A percentile compares a stretch with the other conserved stretches of the same genome.
These are phyloP conservation scores for Populus davidiana DNA, from an alignment of 345 rosid genomes.

Conservation along the genomic window DNA sequence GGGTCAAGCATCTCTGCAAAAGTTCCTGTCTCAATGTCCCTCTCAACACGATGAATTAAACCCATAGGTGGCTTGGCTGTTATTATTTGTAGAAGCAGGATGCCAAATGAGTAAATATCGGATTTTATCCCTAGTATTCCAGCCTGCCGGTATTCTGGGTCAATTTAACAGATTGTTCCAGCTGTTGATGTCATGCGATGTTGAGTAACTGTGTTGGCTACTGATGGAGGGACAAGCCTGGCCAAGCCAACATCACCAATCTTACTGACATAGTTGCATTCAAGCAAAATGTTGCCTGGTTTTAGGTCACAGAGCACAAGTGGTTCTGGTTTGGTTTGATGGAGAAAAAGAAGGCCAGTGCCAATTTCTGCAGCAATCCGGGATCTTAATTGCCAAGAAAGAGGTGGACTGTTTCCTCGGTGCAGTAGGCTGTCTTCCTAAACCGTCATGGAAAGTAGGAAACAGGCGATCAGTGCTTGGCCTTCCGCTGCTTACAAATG, in stretches of 20 bases:
- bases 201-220: slow-evolving; percentile 61
- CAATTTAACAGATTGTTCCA: slow-evolving; percentile 90
- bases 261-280: slow-evolving; percentile 80
- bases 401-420: slow-evolving; percentile 46
- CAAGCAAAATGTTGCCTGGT: slow-evolving; percentile 84
- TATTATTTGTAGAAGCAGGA: slow-evolving; percentile 74
- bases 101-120: slow-evolving; percentile 77
- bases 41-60: slow-evolving; percentile 58
- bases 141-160: slow-evolving; percentile 92
- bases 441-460: slow-evolving; percentile 36
- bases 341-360: slow-evolving; percentile 81
- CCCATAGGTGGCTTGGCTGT: slow-evolving; percentile 94
- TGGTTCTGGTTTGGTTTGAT: slow-evolving; percentile 92
- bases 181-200: slow-evolving; percentile 88
- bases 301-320: slow-evolving; percentile 89
- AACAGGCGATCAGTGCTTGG: slow-evolving; percentile 47
- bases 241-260: slow-evolving; percentile 90
- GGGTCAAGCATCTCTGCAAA: slow-evolving; percentile 55
- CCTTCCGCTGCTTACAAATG: slow-evolving; percentile 71
- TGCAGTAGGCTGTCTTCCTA: slow-evolving; percentile 62
- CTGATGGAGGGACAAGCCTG: slow-evolving; percentile 87
- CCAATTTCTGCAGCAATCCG: slow-evolving; percentile 77
- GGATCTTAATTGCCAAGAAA: slow-evolving; percentile 77
- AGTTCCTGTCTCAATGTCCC: slow-evolving; percentile 55
- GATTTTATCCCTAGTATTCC: slow-evolving; percentile 86